These are phyloP conservation scores for Pholiota microspora DNA, from an alignment of 768 basidiomycete species.

Conservation along the genomic window DNA sequence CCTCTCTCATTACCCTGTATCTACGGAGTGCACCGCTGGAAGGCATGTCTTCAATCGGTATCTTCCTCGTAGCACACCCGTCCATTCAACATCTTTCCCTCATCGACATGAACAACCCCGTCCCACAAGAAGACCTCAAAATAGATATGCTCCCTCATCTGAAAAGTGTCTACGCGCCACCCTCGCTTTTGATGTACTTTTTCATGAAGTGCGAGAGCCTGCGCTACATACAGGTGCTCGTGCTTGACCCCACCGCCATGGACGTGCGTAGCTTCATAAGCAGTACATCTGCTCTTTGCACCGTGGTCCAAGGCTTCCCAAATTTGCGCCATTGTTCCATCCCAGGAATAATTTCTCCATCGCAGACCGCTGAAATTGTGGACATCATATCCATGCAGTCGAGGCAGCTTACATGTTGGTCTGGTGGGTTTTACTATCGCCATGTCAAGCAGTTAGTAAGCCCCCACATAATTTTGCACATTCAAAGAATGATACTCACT, in stretches of 20 bases:
- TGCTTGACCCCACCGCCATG: not conserved
- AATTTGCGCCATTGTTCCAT: conserved; percentile 9
- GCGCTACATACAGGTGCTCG: conserved; percentile 3
- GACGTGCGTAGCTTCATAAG: not conserved
- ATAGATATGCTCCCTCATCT: conserved; percentile 6
- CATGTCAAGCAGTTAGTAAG: conserved; percentile 2
- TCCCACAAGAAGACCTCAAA: not conserved
- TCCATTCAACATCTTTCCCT: conserved; percentile 7
- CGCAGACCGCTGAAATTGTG: not conserved
- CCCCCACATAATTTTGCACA: not conserved
- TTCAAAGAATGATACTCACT: not conserved
- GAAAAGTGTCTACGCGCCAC: conserved; percentile 3
- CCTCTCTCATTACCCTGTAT: conserved; percentile 2
- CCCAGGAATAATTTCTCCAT: not conserved
- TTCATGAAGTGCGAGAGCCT: conserved; percentile 7
- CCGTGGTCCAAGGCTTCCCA: conserved; percentile 3
- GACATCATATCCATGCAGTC: conserved; percentile 1
- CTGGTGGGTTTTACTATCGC: conserved; percentile 11
- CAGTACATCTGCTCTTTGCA: not conserved
- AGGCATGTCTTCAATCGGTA: not conserved
- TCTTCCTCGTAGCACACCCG: conserved; percentile 8
- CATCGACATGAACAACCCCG: not conserved
- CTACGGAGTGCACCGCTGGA: not conserved
- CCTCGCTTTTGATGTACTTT: not conserved
- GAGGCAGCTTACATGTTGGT: conserved; percentile 7